Evolutionary conservation across 1,284 basidiomycete species (phyloP).

Genomic region (Ceratobasidium sp.): DNA sequence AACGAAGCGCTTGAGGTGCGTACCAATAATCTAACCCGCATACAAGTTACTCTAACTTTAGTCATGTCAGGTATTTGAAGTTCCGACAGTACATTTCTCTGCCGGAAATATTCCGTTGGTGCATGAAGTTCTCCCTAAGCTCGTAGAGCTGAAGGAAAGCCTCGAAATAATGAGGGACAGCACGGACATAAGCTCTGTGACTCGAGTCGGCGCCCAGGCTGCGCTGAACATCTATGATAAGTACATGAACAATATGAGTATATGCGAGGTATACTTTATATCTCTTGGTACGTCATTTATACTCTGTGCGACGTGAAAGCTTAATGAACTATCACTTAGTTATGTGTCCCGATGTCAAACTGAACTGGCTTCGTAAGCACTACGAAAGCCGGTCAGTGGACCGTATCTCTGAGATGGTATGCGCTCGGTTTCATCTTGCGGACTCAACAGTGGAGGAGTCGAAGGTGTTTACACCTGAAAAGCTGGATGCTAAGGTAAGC

Average conservation of each 20-base stretch:
- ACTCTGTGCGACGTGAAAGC: not conserved
- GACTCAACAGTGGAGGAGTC: not conserved
- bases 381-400: not conserved
- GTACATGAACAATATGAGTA: too few relatives aligned
- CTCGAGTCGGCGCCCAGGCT: too few relatives aligned
- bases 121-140: too few relatives aligned
- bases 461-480: not conserved
- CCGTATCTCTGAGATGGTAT: not conserved
- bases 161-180: not conserved
- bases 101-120: too few relatives aligned
- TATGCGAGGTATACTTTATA: too few relatives aligned
- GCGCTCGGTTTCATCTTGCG: not conserved
- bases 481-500: not conserved
- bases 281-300: constrained; percentile 2
- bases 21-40: too few relatives aligned
- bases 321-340: not conserved
- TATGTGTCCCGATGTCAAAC: constrained; percentile 10
- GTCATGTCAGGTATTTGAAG: too few relatives aligned
- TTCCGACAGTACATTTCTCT: too few relatives aligned
- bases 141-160: too few relatives aligned
- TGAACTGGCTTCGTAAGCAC: constrained; percentile 11
- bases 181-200: not conserved
- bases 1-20: constrained; percentile 15
- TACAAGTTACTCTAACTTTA: too few relatives aligned
- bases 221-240: too few relatives aligned